Evolutionary conservation across 2,329 filamentous ascomycete genomes (phyloP), one percentile per base, ranked within the genome.

Genomic region (Cercospora nicotianae): DNA sequence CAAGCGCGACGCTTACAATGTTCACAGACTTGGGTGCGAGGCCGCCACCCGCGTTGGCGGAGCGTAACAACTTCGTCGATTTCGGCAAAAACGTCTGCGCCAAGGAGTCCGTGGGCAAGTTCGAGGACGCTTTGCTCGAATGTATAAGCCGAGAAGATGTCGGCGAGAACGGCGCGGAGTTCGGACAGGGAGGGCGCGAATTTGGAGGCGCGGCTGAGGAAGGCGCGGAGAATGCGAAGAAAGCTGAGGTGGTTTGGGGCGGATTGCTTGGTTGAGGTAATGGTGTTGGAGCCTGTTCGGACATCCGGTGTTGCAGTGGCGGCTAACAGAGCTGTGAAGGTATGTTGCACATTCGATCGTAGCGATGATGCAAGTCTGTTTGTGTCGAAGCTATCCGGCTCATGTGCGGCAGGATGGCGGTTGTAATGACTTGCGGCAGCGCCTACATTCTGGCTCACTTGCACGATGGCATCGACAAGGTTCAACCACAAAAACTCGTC

Each of bases 111-210:
- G 77, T 94, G 96, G 0, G 95, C 93, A 3, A 99, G 87, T 1
- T 87, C 85, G 20, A 99, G 85, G 16, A 99, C 91, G 0, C 91
- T 94, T 78, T 94, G 67, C 79, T 99, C 95, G 77, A 98, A 97
- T 0, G 93, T 90, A 77, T 99, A 99, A 0, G 95, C 94, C 0
- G 94, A 89, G 80, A 99, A 98, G 65, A 99, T 94, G 12, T 94
- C 95, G 0, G 88, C 84, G 1, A 99, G 86, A 0, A 98, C 94
- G 6, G 87, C 87, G 55, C 95, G 90, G 3, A 99, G 85, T 77
- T 98, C 93, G 1, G 92, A 90, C 1, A 99, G 84, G 12, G 91
- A 96, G 0, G 95, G 94, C 0, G 93, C 96, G 18, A 90, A 89
- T 26, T 87, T 86, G 0, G 93, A 91, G 0, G 94, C 94, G 57